Conservation (phyloP, 306 rosid species). For the Cucumis cinereus region DNA sequence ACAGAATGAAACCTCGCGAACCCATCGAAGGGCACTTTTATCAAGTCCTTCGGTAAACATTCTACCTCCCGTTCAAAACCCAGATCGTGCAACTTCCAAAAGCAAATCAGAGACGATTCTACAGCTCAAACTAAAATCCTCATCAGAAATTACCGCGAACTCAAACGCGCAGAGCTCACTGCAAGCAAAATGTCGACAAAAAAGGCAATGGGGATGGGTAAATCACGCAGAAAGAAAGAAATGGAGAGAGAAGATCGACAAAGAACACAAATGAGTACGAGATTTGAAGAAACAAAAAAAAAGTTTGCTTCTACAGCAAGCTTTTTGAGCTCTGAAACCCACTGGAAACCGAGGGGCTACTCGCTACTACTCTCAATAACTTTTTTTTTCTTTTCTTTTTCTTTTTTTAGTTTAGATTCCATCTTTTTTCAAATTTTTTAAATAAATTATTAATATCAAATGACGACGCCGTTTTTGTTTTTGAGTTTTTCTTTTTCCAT, state of each 20-base stretch:
- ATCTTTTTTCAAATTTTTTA: not conserved
- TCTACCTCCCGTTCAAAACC: not conserved
- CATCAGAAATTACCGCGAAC: not conserved
- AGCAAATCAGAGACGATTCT: not conserved
- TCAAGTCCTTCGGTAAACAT: slow-evolving; percentile 95
- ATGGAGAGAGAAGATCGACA: not conserved
- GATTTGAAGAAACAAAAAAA: not conserved
- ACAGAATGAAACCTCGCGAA: slow-evolving; percentile 46
- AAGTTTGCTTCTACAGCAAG: not conserved
- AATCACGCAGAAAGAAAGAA: not conserved
- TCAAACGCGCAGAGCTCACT: not conserved
- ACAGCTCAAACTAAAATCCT: not conserved
- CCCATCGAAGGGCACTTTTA: slow-evolving; percentile 81
- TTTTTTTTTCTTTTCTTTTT: not conserved
- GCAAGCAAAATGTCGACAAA: not conserved
- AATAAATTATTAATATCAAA: not conserved
- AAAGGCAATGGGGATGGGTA: not conserved
- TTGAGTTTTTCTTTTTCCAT: not conserved
- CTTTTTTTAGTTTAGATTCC: not conserved
- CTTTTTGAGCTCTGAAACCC: slow-evolving; percentile 9
- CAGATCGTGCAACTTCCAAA: not conserved
- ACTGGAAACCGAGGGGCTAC: not conserved
- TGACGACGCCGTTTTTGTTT: not conserved
- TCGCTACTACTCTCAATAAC: too few species aligned
- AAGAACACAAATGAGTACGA: not conserved